Evolutionary conservation across 805 yeast genomes (phyloP).

Genomic region (Candida nemodendra): DNA sequence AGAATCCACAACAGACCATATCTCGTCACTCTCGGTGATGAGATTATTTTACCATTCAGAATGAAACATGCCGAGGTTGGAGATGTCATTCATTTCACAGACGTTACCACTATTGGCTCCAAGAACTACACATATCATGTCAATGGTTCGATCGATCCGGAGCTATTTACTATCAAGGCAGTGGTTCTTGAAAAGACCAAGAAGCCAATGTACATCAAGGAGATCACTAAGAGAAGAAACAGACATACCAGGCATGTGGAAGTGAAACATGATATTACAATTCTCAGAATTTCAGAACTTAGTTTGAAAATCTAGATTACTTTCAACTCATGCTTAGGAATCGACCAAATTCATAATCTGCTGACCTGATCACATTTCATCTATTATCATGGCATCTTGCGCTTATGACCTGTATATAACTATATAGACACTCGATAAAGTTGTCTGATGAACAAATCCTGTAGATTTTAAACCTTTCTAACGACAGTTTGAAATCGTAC

Average conservation of each 20-base stretch:
- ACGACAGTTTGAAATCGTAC: too few relatives aligned
- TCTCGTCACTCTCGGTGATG: constrained; percentile 89
- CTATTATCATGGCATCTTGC: not conserved
- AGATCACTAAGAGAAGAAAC: constrained; percentile 75
- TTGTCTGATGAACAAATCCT: not conserved
- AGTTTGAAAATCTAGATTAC: constrained; percentile 39
- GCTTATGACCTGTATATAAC: constrained; percentile 3
- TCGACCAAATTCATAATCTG: too few relatives aligned
- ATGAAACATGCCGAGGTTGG: constrained; percentile 80
- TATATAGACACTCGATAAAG: constrained; percentile 1
- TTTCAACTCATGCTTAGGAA: too few relatives aligned
- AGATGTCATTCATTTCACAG: constrained; percentile 68
- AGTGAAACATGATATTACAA: constrained; percentile 72
- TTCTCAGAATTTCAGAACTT: constrained; percentile 72
- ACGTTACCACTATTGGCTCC: constrained; percentile 81
- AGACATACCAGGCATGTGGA: constrained; percentile 68
- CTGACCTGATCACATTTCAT: too few relatives aligned
- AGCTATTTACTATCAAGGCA: constrained; percentile 62
- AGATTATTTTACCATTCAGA: constrained; percentile 72
- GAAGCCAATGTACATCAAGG: constrained; percentile 69
- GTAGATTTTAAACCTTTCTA: too few relatives aligned
- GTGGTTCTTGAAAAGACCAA: constrained; percentile 85
- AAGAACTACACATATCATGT: constrained; percentile 72
- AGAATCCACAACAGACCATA: constrained; percentile 82
- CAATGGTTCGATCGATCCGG: constrained; percentile 47